These are phyloP conservation scores for Fusarium sp. DNA, from an alignment of 2,329 filamentous ascomycete genomes.

Conservation along the genomic window DNA sequence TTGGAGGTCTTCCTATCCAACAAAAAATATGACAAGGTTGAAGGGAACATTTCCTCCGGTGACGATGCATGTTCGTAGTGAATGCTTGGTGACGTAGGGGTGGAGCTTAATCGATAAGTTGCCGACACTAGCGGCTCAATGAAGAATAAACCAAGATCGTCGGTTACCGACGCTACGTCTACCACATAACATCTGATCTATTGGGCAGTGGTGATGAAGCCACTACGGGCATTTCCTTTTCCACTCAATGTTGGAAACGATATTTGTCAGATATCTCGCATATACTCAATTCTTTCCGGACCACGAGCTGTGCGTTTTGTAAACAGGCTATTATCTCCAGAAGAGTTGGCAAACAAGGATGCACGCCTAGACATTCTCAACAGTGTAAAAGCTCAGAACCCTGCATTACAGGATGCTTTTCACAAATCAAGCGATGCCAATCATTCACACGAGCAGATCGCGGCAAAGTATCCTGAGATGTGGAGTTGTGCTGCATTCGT, in stretches of 20 bases:
- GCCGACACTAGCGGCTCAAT: conserved; percentile 37
- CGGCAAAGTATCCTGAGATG: conserved; percentile 41
- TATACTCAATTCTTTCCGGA: conserved; percentile 67
- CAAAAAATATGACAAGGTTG: background rate
- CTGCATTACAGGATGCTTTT: background rate
- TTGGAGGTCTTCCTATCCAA: conserved; percentile 15
- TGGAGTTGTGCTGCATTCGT: conserved; percentile 54
- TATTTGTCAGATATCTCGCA: conserved; percentile 77
- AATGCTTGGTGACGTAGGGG: conserved; percentile 25
- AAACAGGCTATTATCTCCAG: conserved; percentile 58
- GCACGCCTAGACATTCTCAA: conserved; percentile 32
- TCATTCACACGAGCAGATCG: conserved; percentile 2
- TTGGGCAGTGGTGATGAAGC: conserved; percentile 45
- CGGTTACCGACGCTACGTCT: background rate
- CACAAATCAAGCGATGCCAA: background rate
- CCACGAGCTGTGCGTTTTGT: conserved; percentile 59
- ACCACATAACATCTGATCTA: background rate
- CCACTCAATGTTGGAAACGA: conserved; percentile 80
- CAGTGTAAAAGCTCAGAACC: background rate
- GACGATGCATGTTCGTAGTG: conserved; percentile 7
- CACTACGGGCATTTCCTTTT: conserved; percentile 67
- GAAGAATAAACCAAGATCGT: conserved; percentile 9
- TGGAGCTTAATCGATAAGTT: conserved; percentile 46
- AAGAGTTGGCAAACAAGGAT: conserved; percentile 48
- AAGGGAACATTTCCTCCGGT: conserved; percentile 14